A percentile compares a stretch with the other conserved stretches of the same genome.
Conservation (phyloP, 2,329 filamentous ascomycete genomes). For the Lasiodiplodia hormozganensis region DNA sequence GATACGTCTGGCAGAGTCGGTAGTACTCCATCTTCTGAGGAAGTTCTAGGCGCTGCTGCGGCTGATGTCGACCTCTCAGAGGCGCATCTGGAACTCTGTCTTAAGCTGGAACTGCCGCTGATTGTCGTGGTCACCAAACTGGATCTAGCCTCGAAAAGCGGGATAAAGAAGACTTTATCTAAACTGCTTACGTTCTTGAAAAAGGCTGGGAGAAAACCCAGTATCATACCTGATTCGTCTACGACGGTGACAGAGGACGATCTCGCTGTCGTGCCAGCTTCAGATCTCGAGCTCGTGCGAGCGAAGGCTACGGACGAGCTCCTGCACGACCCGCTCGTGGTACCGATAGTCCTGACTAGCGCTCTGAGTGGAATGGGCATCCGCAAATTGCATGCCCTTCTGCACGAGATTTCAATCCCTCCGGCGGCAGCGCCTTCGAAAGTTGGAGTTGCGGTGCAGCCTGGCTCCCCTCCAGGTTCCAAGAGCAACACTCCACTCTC, state of each 20-base stretch:
- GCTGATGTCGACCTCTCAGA: constrained; percentile 74
- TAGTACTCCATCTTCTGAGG: constrained; percentile 59
- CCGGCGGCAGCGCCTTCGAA: constrained; percentile 51
- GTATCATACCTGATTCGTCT: constrained; percentile 62
- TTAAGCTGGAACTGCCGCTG: constrained; percentile 79
- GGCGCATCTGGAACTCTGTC: constrained; percentile 83
- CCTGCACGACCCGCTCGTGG: constrained; percentile 60
- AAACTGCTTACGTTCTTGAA: constrained; percentile 82
- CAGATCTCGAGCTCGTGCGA: constrained; percentile 66
- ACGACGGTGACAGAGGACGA: constrained; percentile 50
- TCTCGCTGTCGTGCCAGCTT: constrained; percentile 60
- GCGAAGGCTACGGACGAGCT: constrained; percentile 21
- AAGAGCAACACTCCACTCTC: background rate
- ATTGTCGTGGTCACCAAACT: constrained; percentile 89
- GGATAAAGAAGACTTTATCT: constrained; percentile 72
- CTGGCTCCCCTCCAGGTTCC: background rate
- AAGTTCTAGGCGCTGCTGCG: constrained; percentile 58
- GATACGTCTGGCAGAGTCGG: constrained; percentile 48
- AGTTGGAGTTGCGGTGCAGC: background rate
- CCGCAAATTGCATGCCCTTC: constrained; percentile 78
- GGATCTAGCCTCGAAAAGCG: constrained; percentile 78
- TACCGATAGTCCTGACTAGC: constrained; percentile 89
- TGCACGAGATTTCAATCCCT: constrained; percentile 75
- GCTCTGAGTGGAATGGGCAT: constrained; percentile 85
- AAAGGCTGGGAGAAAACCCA: constrained; percentile 73